phyloP scores from a whole-genome alignment of 495 filamentous ascomycete species.

The Evansstolkia leycettana region DNA sequence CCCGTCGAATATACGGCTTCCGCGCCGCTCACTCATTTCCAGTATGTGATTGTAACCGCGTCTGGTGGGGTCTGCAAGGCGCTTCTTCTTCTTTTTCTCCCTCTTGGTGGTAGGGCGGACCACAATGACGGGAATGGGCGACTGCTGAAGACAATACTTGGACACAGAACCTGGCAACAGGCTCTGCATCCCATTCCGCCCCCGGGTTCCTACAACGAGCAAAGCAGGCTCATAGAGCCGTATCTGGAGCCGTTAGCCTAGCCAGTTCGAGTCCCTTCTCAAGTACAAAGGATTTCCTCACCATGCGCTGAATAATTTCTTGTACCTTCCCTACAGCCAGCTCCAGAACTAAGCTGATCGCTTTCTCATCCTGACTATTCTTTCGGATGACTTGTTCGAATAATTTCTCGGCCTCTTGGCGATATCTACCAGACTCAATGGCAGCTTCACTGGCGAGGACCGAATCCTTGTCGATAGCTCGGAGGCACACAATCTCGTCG shows the following conservation, averaged over 20 bases:
- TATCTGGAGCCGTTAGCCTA: constrained; percentile 55
- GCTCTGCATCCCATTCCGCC: constrained; percentile 78
- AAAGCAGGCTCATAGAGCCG: constrained; percentile 89
- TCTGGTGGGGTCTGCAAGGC: constrained; percentile 63
- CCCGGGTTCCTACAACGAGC: constrained; percentile 88
- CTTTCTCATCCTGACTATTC: constrained; percentile 63
- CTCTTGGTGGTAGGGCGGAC: constrained; percentile 85
- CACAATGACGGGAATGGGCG: constrained; percentile 92
- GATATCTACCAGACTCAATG: constrained; percentile 63
- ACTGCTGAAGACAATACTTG: constrained; percentile 93
- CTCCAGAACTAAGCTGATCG: constrained; percentile 81
- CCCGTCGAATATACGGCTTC: constrained; percentile 43
- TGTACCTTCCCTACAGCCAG: constrained; percentile 87
- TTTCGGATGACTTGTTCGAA: constrained; percentile 72
- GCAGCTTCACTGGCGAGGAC: constrained; percentile 55
- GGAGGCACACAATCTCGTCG: constrained; percentile 88
- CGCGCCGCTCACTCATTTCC: constrained; percentile 40
- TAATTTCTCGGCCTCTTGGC: constrained; percentile 63
- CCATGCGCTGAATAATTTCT: constrained; percentile 85
- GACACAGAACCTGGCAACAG: constrained; percentile 88
- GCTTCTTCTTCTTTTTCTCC: constrained; percentile 83
- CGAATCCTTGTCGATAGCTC: constrained; percentile 78
- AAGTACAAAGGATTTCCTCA: constrained; percentile 29
- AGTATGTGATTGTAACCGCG: constrained; percentile 74
- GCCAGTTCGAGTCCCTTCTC: too few species aligned